Evolutionary conservation across 129 eudicot genomes (phyloP).

Genomic region (Centrapalus pauciflorus): DNA sequence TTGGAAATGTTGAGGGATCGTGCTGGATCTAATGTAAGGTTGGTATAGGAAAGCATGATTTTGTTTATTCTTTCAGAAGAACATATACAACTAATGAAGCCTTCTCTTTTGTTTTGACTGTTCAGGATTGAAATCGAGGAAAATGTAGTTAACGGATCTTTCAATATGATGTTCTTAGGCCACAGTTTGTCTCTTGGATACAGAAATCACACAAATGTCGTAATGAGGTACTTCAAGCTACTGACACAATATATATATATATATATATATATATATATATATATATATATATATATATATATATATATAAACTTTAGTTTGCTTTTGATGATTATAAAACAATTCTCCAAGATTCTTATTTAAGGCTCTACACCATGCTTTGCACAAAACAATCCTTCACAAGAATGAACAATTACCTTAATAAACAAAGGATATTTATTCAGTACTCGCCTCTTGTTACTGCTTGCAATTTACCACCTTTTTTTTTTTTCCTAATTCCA

Average conservation of each 20-base stretch:
- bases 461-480: not conserved
- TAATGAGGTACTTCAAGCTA: constrained; percentile 61
- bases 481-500: not conserved
- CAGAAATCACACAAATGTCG: constrained; percentile 79
- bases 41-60: constrained; percentile 17
- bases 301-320: not conserved
- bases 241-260: too few species aligned
- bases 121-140: constrained; percentile 95
- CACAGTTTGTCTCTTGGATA: constrained; percentile 87
- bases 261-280: too few species aligned
- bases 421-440: not conserved
- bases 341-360: not conserved
- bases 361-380: not conserved
- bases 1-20: constrained; percentile 57
- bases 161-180: constrained; percentile 93
- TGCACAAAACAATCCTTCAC: not conserved
- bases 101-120: not conserved
- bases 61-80: not conserved
- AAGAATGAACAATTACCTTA: not conserved
- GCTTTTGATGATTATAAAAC: not conserved
- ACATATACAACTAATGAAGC: not conserved
- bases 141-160: constrained; percentile 75
- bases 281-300: too few species aligned
- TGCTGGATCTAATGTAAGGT: constrained; percentile 77
- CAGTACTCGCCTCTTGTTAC: not conserved